Base-by-base conservation (phyloP, 352 stramenopile species). In the Pythium folliculosum region DNA sequence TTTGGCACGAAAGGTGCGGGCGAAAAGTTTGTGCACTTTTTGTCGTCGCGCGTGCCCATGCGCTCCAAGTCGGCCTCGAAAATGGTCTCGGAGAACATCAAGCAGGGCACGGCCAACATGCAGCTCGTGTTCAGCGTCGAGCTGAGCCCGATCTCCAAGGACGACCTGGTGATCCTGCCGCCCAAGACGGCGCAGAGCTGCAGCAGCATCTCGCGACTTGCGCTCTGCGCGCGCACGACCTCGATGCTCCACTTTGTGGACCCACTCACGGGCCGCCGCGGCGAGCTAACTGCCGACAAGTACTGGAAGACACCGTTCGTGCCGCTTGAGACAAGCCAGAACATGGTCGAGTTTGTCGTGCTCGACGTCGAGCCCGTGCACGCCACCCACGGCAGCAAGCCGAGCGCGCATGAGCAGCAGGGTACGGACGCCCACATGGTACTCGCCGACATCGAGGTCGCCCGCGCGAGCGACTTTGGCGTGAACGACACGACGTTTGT, bases 401-500 rank as follows among this genome's bases (percentile, higher is more conserved):
- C 25, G 43, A 38, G 5, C 19, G 22, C 17, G 14, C 27, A 43
- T 12, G 16, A 5, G 3, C 35, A 49, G 38, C 52, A 59, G 16
- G 32, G 40, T 14, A 40, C 43, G 53, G 55, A 69, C 40, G 23
- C 54, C 3, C 54, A 43, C 37, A 66, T 86, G 35, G 70, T 81
- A 7, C 57, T 92, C 45, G 84, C 82, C 5, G 80, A 91, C 52
- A 74, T 94, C 43, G 84, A 92, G 59, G 78, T 94, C 40, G 82
- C 82, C 49, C 79, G 82, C 14, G 78, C 63, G 22, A 84, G 76
- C 52, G 86, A 94, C 65, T 91, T 94, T 72, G 86, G 86, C 30
- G 82, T 89, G 43, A 94, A 92, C 67, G 86, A 94, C 62, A 90
- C 78, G 63, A 90, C 78, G 22, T 92, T 88, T 66, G 61, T 84